Conservation (phyloP, 768 basidiomycete species). For the Tylopilus sp. region DNA sequence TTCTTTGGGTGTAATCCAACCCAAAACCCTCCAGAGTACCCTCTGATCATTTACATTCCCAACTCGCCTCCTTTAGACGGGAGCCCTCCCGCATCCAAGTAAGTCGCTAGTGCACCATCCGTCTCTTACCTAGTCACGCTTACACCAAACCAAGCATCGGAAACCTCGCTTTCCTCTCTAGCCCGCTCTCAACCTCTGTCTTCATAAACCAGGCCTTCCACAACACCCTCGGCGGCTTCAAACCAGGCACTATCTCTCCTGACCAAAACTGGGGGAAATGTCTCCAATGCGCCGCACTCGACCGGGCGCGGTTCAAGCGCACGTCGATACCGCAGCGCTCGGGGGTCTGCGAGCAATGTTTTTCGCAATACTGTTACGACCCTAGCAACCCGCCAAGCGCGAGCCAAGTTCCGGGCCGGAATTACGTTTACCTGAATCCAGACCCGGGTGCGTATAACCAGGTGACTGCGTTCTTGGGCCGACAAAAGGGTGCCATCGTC, state of each 20-base stretch:
- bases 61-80: constrained; percentile 70
- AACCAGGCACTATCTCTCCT: constrained; percentile 52
- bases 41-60: constrained; percentile 72
- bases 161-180: constrained; percentile 63
- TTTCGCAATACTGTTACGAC: constrained; percentile 57
- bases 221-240: constrained; percentile 58
- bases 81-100: constrained; percentile 65
- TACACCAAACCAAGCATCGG: constrained; percentile 37
- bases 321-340: constrained; percentile 38
- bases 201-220: constrained; percentile 61
- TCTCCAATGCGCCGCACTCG: constrained; percentile 61
- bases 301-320: constrained; percentile 46
- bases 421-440: constrained; percentile 49
- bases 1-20: constrained; percentile 76
- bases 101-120: not conserved
- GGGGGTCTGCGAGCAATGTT: constrained; percentile 52
- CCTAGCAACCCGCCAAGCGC: constrained; percentile 58
- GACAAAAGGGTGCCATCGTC: constrained; percentile 46
- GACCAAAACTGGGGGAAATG: constrained; percentile 55
- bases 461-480: constrained; percentile 40
- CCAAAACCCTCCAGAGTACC: constrained; percentile 50
- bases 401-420: constrained; percentile 36
- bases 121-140: constrained; percentile 3
- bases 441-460: constrained; percentile 48
- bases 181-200: constrained; percentile 45